Conservation (phyloP, 1,284 basidiomycete species). For the Puccinia polysora region DNA sequence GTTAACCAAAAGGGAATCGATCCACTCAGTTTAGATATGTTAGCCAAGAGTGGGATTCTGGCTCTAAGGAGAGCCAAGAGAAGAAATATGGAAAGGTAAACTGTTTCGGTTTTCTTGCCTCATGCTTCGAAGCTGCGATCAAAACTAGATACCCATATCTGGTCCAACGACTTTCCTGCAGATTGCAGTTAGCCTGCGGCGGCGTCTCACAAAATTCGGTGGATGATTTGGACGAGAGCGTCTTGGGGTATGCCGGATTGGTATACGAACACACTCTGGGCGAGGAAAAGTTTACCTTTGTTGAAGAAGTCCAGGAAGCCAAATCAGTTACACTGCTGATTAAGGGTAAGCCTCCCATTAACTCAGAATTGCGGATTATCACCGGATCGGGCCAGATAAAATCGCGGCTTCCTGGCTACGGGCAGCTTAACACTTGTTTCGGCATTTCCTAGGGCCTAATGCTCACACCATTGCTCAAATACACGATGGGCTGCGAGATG, state of each 20-base stretch:
- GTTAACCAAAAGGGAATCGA: constrained; percentile 99
- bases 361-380: neutral
- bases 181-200: constrained; percentile 87
- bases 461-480: constrained; percentile 93
- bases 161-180: neutral
- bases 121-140: neutral
- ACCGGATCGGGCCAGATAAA: neutral
- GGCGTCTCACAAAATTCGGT: constrained; percentile 96
- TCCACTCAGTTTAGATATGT: constrained; percentile 89
- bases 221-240: constrained; percentile 84
- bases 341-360: constrained; percentile 62
- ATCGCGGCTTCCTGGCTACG: neutral
- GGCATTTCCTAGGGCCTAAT: constrained; percentile 64
- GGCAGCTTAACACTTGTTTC: neutral
- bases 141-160: neutral
- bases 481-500: constrained; percentile 93
- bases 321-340: constrained; percentile 94
- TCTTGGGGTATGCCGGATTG: constrained; percentile 93
- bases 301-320: constrained; percentile 95
- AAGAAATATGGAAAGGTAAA: constrained; percentile 91
- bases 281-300: constrained; percentile 97
- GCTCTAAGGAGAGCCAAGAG: constrained; percentile 92
- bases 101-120: constrained; percentile 33
- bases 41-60: constrained; percentile 94
- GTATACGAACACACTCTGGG: constrained; percentile 99